Base-by-base conservation (phyloP, 768 basidiomycete genomes). In the Lactifluus piperatus region DNA sequence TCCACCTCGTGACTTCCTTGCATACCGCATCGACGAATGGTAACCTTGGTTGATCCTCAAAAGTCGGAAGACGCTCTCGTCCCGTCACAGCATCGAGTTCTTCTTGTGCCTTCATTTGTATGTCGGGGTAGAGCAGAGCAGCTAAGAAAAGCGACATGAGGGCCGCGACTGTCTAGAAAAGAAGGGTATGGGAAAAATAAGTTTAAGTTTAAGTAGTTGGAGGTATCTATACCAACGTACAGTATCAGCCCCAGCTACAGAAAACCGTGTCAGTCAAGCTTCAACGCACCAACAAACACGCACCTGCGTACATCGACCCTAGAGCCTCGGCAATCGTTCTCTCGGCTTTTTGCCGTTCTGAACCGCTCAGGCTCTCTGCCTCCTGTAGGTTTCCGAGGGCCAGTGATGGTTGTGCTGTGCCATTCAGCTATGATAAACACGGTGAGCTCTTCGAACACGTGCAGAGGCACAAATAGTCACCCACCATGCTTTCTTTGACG, bases 31-130 rank as follows among this genome's bases (percentile, higher is more conserved):
- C 45, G 7, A 67, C 45, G 37, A 67, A 66, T 4, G 68, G 66
- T n/a, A 68, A 45, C 13, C 50, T 48, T 0, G 54, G 48, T 22
- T 56, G 44, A 45, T 68, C 69, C 4, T 61, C 58, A 7, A 64
- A 48, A 1, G 53, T 62, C 1, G 68, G 67, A n/a, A 68, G 56
- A 11, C 60, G 51, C 27, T 59, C 52, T 27, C 52, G 20, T 7
- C 65, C 67, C 1, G 64, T 41, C 9, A 68, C 60, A 26, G 45
- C 37, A 54, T 68, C 67, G 5, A 69, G 46, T 54, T 69, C 65
- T 10, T 54, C 58, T 22, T 60, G 66, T 5, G 60, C 67, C 32
- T 41, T 57, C 22, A n/a, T 37, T 34, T 65, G 65, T 9, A 63
- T 52, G 6, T 62, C 55, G 1, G 65, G 66, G 44, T 64, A 14